Evolutionary conservation across 2,329 filamentous ascomycete species (phyloP).

Genomic region (Monilinia fructigena): DNA sequence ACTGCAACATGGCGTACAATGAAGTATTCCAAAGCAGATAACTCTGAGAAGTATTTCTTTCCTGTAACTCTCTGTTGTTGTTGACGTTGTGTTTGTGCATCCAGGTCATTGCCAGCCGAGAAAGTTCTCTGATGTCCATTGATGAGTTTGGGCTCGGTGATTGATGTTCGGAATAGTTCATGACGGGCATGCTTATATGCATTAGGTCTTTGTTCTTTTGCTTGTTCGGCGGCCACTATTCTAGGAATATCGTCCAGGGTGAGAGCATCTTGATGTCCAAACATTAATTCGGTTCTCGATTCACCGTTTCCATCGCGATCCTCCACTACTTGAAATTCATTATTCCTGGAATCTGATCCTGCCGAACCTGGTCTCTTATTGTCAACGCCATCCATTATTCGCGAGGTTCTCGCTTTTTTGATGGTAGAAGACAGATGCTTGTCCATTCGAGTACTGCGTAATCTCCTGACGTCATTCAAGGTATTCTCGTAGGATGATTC

Average conservation of each 20-base stretch:
- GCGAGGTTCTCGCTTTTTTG: conserved; percentile 83
- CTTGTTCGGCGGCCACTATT: conserved; percentile 93
- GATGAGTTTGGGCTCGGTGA: conserved; percentile 62
- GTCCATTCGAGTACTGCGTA: conserved; percentile 91
- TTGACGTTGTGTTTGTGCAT: conserved; percentile 48
- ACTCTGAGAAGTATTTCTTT: conserved; percentile 91
- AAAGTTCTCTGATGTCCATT: conserved; percentile 68
- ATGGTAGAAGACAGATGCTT: conserved; percentile 92
- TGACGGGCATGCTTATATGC: conserved; percentile 74
- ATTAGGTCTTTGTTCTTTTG: conserved; percentile 82
- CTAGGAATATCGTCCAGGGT: conserved; percentile 95
- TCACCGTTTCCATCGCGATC: conserved; percentile 70
- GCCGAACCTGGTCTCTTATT: conserved; percentile 70
- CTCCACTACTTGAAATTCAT: conserved; percentile 75
- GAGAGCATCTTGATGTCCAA: conserved; percentile 86
- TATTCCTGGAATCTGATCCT: conserved; percentile 53
- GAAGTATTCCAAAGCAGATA: conserved; percentile 94
- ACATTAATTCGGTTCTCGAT: conserved; percentile 73
- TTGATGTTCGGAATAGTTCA: conserved; percentile 59
- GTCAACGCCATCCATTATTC: conserved; percentile 86
- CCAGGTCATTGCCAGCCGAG: conserved; percentile 55
- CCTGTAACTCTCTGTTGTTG: conserved; percentile 46
- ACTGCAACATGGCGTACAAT: conserved; percentile 95
- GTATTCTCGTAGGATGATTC: conserved; percentile 90
- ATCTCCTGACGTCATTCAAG: conserved; percentile 86